Base-by-base conservation (phyloP, 2,329 filamentous ascomycete genomes). In the Sporothrix euskadiensis region DNA sequence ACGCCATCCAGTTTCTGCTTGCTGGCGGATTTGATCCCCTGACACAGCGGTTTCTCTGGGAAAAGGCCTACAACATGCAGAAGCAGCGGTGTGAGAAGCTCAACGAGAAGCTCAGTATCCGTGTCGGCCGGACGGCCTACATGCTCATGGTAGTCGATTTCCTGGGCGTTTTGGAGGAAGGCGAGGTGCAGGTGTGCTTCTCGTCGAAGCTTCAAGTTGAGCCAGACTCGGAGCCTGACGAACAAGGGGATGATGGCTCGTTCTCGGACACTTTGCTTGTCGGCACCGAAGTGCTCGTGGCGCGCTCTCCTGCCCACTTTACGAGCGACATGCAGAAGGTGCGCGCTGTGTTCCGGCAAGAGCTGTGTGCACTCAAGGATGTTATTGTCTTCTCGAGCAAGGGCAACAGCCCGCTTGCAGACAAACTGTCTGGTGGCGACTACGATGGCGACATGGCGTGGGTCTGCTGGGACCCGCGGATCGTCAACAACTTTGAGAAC, bases 361-460 rank as follows among this genome's bases (percentile, higher is more conserved):
- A 89, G 57, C 82, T 95, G 0, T 87, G 90, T 3, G 87, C 88
- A 2, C 81, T 97, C 0, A 91, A 91, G 74, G 91, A 98, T 77
- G 90, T 97, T 0, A 85, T 96, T 16, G 86, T 98, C 0, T 98
- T 98, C 76, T 85, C 92, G 0, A 84, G 84, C 0, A 87, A 86
- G 74, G 92, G 92, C 0, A 79, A 85, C 35, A 82, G 81, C 0
- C 88, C 92, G 0, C 84, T 94, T 0, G 93, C 92, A 0, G 87
- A 89, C 9, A 90, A 90, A 77, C 83, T 95, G 0, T 93, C 92
- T 0, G 93, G 93, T 0, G 93, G 93, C 0, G 93, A 95, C 78
- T 95, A 94, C 75, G 92, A 95, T 76, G 93, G 93, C 0, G 93
- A 96, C 75, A 86, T 83, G n/a, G 88, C 92, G 4, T 94, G 92